Percentiles rank a stretch among this genome's conserved stretches.
These are phyloP conservation scores for Termitomyces sp. DNA, from an alignment of 768 basidiomycete species.

Conservation along the genomic window DNA sequence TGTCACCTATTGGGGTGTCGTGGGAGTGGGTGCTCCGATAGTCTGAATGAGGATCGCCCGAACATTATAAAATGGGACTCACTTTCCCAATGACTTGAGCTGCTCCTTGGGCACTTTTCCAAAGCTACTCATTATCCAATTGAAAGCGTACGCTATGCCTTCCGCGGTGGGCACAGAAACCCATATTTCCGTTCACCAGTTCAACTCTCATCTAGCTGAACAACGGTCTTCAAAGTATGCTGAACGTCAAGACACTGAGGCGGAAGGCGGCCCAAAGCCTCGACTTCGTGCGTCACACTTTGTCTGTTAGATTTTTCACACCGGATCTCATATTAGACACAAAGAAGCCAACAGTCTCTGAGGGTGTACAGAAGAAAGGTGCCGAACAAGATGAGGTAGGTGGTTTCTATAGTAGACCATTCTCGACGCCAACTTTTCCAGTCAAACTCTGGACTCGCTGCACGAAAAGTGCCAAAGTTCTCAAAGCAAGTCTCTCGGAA, in stretches of 20 bases:
- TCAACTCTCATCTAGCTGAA: background rate
- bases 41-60: background rate
- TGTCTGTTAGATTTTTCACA: background rate
- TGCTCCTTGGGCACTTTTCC: background rate
- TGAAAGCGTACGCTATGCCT: background rate
- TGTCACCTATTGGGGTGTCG: background rate
- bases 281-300: slow-evolving; percentile 1
- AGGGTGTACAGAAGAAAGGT: background rate
- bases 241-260: slow-evolving; percentile 1
- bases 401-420: background rate
- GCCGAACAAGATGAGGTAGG: slow-evolving; percentile 4
- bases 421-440: background rate
- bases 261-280: slow-evolving; percentile 9
- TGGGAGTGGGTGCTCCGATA: background rate
- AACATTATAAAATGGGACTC: slow-evolving; percentile 6
- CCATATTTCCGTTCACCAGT: background rate
- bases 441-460: slow-evolving; percentile 1
- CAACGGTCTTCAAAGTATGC: background rate
- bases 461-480: slow-evolving; percentile 9
- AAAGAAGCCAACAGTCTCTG: slow-evolving; percentile 1
- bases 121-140: background rate
- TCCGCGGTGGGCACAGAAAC: background rate
- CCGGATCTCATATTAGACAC: background rate
- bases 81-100: background rate
- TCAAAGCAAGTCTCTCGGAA: slow-evolving; percentile 14